Percentiles rank a stretch among this genome's conserved stretches.
These are phyloP conservation scores for Epichloe gansuensis DNA, from an alignment of 2,329 filamentous ascomycete genomes.

Conservation along the genomic window DNA sequence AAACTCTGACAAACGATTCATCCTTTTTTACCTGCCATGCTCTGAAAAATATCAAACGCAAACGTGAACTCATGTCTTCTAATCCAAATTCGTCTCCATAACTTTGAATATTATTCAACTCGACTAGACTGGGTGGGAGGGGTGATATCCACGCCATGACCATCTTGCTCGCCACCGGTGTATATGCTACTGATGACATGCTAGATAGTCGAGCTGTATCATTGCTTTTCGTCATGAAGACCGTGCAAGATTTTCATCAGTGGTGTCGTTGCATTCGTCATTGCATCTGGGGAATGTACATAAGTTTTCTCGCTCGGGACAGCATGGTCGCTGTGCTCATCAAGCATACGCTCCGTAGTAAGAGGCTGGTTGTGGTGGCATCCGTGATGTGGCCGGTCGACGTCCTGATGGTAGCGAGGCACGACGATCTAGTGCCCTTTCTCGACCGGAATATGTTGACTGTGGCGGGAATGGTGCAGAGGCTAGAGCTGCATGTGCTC, in stretches of 20 bases:
- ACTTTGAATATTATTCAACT: background rate
- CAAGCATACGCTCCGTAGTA: constrained; percentile 4
- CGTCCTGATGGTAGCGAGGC: background rate
- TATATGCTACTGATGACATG: constrained; percentile 1
- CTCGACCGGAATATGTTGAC: constrained; percentile 1
- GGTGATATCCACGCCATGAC: background rate
- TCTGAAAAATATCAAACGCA: background rate
- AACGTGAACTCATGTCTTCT: background rate
- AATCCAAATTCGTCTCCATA: background rate
- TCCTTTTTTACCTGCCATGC: background rate
- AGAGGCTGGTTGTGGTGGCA: constrained; percentile 1
- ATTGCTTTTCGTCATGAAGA: background rate
- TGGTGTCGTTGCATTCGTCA: constrained; percentile 2
- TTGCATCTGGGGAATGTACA: background rate
- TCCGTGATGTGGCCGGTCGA: constrained; percentile 1
- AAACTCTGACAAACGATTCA: background rate
- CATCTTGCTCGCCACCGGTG: background rate
- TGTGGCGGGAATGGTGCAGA: background rate
- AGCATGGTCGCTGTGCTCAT: background rate
- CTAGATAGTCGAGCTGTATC: background rate
- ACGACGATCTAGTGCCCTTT: constrained; percentile 1
- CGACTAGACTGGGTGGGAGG: background rate
- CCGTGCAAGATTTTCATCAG: background rate
- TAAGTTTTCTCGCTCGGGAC: background rate
- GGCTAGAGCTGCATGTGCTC: background rate